Conservation (phyloP, 805 yeast species). For the Metschnikowia corniflorae region DNA sequence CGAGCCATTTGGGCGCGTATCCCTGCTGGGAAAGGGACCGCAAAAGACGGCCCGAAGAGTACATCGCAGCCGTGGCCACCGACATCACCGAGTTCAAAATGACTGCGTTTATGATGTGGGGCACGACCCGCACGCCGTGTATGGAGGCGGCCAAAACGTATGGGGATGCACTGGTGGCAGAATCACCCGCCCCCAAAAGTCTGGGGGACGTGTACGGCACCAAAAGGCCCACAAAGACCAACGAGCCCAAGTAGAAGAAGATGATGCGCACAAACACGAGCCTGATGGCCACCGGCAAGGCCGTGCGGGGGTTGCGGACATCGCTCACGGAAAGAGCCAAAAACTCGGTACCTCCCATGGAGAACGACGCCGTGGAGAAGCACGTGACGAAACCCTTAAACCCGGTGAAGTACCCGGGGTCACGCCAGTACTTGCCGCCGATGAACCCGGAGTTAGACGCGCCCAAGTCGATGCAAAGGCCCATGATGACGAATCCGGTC, state of each 20-base stretch:
- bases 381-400: slow-evolving; percentile 40
- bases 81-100: slow-evolving; percentile 30
- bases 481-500: slow-evolving; percentile 41
- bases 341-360: slow-evolving; percentile 40
- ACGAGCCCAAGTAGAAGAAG: slow-evolving; percentile 39
- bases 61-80: slow-evolving; percentile 31
- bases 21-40: slow-evolving; percentile 27
- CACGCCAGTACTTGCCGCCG: slow-evolving; percentile 40
- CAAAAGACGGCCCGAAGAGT: slow-evolving; percentile 24
- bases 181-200: slow-evolving; percentile 34
- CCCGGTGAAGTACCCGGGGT: slow-evolving; percentile 35
- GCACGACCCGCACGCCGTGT: slow-evolving; percentile 27
- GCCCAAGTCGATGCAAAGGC: slow-evolving; percentile 38
- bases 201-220: slow-evolving; percentile 33
- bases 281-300: slow-evolving; percentile 41
- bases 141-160: slow-evolving; percentile 28
- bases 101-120: slow-evolving; percentile 32
- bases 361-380: slow-evolving; percentile 40
- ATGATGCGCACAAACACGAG: slow-evolving; percentile 38
- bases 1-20: slow-evolving; percentile 27
- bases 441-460: slow-evolving; percentile 28
- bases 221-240: slow-evolving; percentile 35
- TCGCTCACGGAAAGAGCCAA: slow-evolving; percentile 38
- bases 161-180: slow-evolving; percentile 28
- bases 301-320: slow-evolving; percentile 35